A percentile compares a stretch with the other conserved stretches of the same genome.
phyloP scores from a whole-genome alignment of 139 green algal species.

The Chlorella sp. region DNA sequence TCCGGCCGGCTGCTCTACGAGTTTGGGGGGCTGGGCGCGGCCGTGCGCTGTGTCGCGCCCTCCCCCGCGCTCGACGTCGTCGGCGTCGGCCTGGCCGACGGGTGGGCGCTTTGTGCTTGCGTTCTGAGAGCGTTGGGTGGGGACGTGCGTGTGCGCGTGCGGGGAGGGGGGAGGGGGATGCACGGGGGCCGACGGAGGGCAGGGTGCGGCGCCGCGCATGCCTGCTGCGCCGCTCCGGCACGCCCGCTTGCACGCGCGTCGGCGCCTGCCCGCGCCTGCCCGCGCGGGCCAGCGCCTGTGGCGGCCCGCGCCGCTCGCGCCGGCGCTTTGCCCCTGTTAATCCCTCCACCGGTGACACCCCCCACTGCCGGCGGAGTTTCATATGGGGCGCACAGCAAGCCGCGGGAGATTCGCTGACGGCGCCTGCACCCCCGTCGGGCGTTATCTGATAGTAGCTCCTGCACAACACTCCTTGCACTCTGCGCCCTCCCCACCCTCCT shows the following conservation, averaged over 20 bases:
- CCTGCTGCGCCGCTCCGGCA: no score
- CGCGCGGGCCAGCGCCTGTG: no score
- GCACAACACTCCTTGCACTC: conserved; percentile 27
- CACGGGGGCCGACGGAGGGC: not conserved
- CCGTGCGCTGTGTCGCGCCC: conserved; percentile 65
- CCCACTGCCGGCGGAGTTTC: conserved; percentile 35
- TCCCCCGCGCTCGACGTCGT: conserved; percentile 94
- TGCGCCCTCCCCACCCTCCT: not conserved
- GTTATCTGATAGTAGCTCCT: conserved; percentile 53
- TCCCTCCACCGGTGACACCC: conserved; percentile 21
- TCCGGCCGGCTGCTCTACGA: conserved; percentile 69
- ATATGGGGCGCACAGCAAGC: conserved; percentile 31
- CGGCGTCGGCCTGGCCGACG: conserved; percentile 87
- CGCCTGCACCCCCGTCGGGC: conserved; percentile 22
- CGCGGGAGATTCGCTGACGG: conserved; percentile 42
- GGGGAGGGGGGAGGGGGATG: not conserved
- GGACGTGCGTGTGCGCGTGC: not conserved
- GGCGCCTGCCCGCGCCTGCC: no score
- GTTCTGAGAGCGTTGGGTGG: not conserved
- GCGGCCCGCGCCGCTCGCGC: no score
- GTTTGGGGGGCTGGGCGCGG: conserved; percentile 67
- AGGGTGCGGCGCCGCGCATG: not conserved
- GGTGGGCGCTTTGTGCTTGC: conserved; percentile 38
- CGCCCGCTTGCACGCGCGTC: no score
- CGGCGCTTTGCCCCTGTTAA: conserved; percentile 45